Evolutionary conservation across 2,329 filamentous ascomycete species (phyloP), one percentile per base, ranked within the genome.

Genomic region (Aspergillus quadricinctus): DNA sequence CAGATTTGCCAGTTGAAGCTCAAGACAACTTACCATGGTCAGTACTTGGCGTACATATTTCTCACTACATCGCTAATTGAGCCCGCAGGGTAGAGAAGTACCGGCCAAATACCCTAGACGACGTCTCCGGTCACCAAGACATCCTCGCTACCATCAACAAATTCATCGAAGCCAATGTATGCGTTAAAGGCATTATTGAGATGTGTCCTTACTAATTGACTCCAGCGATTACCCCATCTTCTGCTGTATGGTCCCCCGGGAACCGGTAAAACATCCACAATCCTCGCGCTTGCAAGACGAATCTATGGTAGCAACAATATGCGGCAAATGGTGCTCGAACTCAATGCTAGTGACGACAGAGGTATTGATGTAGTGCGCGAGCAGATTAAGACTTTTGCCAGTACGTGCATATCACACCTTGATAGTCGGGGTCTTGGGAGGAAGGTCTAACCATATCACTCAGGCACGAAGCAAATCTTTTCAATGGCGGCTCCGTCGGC

Each of bases 311-410:
- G 81, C 57, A 88, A 90, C 62, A 97, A 97, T 74, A 88, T 97
- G 87, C 88, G 93, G 19, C 94, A 99, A 75, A 97, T 99, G 92
- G 94, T 99, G 19, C 84, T 99, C 35, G 94, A 99, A 76, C 84
- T 99, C 63, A 99, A 99, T 72, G 94, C 94, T 43, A 96, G 92
- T 50, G 94, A 99, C 71, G 94, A 99, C 74, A 84, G 94, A 75
- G 94, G 94, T 69, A 99, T 99, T 73, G 94, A 99, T 64, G 94
- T 99, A 2, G 94, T 99, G 55, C 85, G 92, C 63, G 94, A 99
- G 78, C 94, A 99, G 76, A 99, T 99, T 83, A 99, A 97, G 82
- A 99, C 94, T 0, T 99, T 99, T 77, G 93, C 91, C 43, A 95
- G 90, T 78, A 52, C 52, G 69, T 73, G 28, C 1, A 52, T 29